Evolutionary conservation across 352 stramenopile species (phyloP).

Genomic region (Hyaloperonospora arabidopsidis): DNA sequence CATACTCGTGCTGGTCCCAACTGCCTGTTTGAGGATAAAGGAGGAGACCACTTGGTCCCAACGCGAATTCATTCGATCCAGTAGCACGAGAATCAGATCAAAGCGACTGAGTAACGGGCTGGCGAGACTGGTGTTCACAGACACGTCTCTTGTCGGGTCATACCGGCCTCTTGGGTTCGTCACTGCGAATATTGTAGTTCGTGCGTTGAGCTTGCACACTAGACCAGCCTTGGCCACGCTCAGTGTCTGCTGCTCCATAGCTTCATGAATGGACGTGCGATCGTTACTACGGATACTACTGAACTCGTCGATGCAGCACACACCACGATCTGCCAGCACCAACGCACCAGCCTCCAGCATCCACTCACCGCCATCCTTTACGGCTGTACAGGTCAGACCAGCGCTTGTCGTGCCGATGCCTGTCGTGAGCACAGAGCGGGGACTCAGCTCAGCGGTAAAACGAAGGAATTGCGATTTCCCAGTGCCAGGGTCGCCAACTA

Average conservation of each 20-base stretch:
- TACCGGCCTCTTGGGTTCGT: constrained; percentile 90
- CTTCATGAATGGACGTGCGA: constrained; percentile 91
- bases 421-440: constrained; percentile 93
- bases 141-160: constrained; percentile 83
- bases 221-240: constrained; percentile 95
- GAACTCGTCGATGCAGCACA: constrained; percentile 98
- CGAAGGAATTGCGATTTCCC: constrained; percentile 95
- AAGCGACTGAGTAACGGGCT: constrained; percentile 96
- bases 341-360: constrained; percentile 93
- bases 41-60: constrained; percentile 92
- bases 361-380: constrained; percentile 93
- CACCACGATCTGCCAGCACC: constrained; percentile 84
- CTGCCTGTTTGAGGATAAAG: constrained; percentile 90
- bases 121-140: constrained; percentile 92
- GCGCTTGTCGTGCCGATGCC: constrained; percentile 94
- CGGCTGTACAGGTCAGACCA: constrained; percentile 93
- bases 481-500: constrained; percentile 71
- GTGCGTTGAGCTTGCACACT: constrained; percentile 94
- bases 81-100: constrained; percentile 93
- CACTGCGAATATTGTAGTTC: constrained; percentile 93
- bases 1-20: constrained; percentile 22
- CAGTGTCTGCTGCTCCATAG: constrained; percentile 98
- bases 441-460: constrained; percentile 92
- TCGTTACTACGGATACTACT: constrained; percentile 91
- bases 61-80: constrained; percentile 81